Evolutionary conservation across 345 rosid species (phyloP).

Genomic region (Salix exigua): DNA sequence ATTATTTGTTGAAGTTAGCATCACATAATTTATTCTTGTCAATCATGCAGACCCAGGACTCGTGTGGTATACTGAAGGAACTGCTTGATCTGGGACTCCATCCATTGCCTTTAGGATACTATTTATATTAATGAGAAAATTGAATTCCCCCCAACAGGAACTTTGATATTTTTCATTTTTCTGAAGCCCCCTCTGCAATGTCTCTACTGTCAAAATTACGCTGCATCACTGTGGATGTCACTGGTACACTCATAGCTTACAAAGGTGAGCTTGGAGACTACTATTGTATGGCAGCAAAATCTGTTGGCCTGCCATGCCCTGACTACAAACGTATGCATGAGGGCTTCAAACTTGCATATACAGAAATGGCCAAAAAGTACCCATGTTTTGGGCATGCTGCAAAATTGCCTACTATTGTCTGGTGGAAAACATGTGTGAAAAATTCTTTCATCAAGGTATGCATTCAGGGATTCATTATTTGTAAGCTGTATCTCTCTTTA

Average conservation of each 20-base stretch:
- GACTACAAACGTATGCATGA: conserved; percentile 85
- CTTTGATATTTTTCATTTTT: not conserved
- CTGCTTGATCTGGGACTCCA: not conserved
- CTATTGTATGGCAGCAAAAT: conserved; percentile 98
- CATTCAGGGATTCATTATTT: not conserved
- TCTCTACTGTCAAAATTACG: conserved; percentile 63
- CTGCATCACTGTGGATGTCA: conserved; percentile 91
- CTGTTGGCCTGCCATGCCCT: conserved; percentile 88
- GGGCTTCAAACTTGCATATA: conserved; percentile 87
- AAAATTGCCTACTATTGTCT: conserved; percentile 77
- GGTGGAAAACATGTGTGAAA: conserved; percentile 94
- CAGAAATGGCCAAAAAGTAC: conserved; percentile 78
- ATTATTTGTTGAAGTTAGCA: not conserved
- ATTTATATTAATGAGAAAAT: not conserved
- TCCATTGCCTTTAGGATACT: not conserved
- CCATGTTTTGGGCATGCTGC: conserved; percentile 89
- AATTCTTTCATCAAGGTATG: conserved; percentile 73
- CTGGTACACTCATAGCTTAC: conserved; percentile 94
- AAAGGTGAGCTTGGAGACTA: conserved; percentile 99
- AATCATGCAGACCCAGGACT: conserved; percentile 8
- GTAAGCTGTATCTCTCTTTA: not conserved
- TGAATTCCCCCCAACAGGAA: not conserved
- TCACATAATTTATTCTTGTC: not conserved
- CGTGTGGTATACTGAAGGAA: not conserved
- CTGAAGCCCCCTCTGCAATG: conserved; percentile 30